Evolutionary conservation across 768 basidiomycete genomes (phyloP).

Genomic region (Psilocybe cubensis): DNA sequence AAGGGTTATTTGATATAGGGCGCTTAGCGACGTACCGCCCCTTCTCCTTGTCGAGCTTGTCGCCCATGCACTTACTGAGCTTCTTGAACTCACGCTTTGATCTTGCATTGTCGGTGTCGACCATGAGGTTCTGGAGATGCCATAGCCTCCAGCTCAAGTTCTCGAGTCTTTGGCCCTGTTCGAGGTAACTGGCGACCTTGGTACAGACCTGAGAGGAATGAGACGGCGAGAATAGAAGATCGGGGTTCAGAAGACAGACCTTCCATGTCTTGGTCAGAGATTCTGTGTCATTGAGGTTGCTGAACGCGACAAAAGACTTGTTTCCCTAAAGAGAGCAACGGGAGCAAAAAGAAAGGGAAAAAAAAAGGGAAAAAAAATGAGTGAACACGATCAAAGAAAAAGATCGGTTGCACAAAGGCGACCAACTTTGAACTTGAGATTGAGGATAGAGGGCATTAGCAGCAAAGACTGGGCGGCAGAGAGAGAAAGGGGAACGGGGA

Average conservation of each 20-base stretch:
- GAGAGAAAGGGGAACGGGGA: conserved; percentile 16
- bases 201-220: conserved; percentile 69
- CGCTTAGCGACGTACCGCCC: conserved; percentile 63
- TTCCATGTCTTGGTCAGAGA: conserved; percentile 92
- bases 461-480: conserved; percentile 7
- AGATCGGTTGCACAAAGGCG: conserved; percentile 20
- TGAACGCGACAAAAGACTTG: conserved; percentile 94
- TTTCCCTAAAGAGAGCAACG: conserved; percentile 65
- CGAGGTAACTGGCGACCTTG: conserved; percentile 88
- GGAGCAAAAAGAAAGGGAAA: conserved; percentile 18
- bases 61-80: conserved; percentile 86
- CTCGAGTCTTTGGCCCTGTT: conserved; percentile 90
- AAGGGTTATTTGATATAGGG: conserved; percentile 28
- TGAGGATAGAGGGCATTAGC: conserved; percentile 79
- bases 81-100: conserved; percentile 91
- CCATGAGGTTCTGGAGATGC: conserved; percentile 91
- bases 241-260: conserved; percentile 52
- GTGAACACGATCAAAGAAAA: conserved; percentile 4
- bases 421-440: conserved; percentile 81
- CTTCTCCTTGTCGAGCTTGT: conserved; percentile 93
- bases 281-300: conserved; percentile 84
- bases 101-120: conserved; percentile 88
- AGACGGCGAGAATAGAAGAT: conserved; percentile 11
- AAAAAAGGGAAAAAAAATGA: conserved; percentile 15
- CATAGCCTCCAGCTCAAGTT: conserved; percentile 92